Evolutionary conservation across 1,284 basidiomycete species (phyloP), one percentile per base, ranked within the genome.

Genomic region (Mycena sp.): DNA sequence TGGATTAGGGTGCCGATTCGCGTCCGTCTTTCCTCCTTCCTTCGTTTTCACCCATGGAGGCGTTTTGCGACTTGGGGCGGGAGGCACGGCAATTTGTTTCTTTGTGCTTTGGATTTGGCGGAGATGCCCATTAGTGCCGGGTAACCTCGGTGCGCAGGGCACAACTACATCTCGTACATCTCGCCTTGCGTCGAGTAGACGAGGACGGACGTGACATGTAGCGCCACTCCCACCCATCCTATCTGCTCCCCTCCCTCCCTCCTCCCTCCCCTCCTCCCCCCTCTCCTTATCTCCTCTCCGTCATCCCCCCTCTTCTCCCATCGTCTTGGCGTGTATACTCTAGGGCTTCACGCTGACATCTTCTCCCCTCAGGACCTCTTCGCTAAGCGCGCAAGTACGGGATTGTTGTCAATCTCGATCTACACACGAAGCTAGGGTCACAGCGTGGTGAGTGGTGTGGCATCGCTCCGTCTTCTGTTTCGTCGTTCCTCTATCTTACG

Each of bases 351-450:
- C 18, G 41, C 41, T 46, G 41, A 62, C 41, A 13, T 25, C 38
- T 11, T 18, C 18, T 48, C 62, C 52, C 55, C 30, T 61, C 91
- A 89, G 72, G 96, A 92, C 80, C 86, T 93, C 16, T 79, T 96
- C 65, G 84, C 30, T 97, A 95, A 95, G 92, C 92, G 52, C 88
- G 95, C 72, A 41, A 41, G 39, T 41, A 41, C 39, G 39, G 39
- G 39, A 14, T 14, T 14, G 97, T 97, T 44, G 88, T 97, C 72
- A 92, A 95, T 76, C 82, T 97, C 60, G 96, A 97, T 82, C 80
- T 96, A 64, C 95, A 96, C 80, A 90, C 93, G 7, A 85, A 92
- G 18, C 95, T 95, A 5, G 89, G 93, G 25, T 91, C 25, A 25
- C 25, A 25, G 25, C 25, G 25, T 25, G 25, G 25, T 25, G 25